These are phyloP conservation scores for Penicillium corylophilum DNA, from an alignment of 2,329 filamentous ascomycete genomes.

Conservation along the genomic window DNA sequence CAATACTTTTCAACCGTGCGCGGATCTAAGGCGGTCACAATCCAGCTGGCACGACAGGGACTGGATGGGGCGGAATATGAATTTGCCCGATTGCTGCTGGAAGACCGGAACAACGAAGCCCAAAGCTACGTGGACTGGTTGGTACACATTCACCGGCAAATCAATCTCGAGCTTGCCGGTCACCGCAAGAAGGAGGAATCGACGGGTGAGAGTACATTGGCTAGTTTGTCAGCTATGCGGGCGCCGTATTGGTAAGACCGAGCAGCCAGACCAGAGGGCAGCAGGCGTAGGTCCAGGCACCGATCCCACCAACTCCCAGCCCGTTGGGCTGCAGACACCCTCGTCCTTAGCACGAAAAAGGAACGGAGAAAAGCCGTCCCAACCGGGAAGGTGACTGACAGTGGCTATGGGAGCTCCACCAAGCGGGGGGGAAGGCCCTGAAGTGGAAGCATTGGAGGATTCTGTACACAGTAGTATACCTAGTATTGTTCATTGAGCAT, in stretches of 20 bases:
- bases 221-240: conserved; percentile 47
- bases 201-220: conserved; percentile 42
- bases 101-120: conserved; percentile 96
- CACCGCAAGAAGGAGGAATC: conserved; percentile 50
- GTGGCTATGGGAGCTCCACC: conserved; percentile 7
- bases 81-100: conserved; percentile 85
- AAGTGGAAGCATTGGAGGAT: conserved; percentile 4
- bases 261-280: background rate
- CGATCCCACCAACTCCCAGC: background rate
- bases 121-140: conserved; percentile 99
- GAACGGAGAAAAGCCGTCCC: background rate
- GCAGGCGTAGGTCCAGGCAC: background rate
- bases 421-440: conserved; percentile 7
- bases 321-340: conserved; percentile 3
- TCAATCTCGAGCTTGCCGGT: conserved; percentile 74
- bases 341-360: conserved; percentile 4
- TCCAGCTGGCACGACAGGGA: conserved; percentile 89
- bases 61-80: conserved; percentile 95
- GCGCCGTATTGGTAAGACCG: conserved; percentile 45
- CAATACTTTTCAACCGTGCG: conserved; percentile 79
- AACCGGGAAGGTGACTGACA: conserved; percentile 12
- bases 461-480: conserved; percentile 18
- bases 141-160: conserved; percentile 88
- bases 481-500: conserved; percentile 4
- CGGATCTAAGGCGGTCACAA: conserved; percentile 80